phyloP scores from a whole-genome alignment of 2,329 filamentous ascomycete species.

The Verticillium zaregamsianum region DNA sequence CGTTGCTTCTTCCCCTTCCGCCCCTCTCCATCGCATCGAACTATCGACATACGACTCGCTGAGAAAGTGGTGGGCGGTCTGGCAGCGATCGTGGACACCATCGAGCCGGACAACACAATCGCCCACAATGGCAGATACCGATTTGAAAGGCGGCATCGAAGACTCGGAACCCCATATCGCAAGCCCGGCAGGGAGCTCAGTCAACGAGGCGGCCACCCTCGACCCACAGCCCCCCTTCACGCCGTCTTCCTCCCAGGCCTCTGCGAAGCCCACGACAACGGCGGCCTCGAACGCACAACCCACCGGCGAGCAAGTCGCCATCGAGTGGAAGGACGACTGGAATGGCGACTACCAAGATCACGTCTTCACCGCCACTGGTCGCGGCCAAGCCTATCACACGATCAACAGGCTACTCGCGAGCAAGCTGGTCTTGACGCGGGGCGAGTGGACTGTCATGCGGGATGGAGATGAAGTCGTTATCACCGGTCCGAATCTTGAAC shows the following conservation, averaged over 20 bases:
- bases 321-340: not conserved
- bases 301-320: not conserved
- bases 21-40: not conserved
- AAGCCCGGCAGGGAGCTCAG: no score
- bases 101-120: not conserved
- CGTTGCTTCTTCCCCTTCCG: not conserved
- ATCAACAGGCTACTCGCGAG: not conserved
- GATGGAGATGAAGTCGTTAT: not conserved
- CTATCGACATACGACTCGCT: not conserved
- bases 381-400: not conserved
- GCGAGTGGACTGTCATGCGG: not conserved
- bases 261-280: not conserved
- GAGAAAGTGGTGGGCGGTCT: not conserved
- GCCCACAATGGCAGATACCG: not conserved
- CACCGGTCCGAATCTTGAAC: not conserved
- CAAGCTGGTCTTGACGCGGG: not conserved
- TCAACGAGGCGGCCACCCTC: not conserved
- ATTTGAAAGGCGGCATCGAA: no score
- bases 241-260: not conserved
- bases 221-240: not conserved
- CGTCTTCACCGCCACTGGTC: not conserved
- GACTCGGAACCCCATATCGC: no score
- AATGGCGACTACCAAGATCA: not conserved
- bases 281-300: not conserved
- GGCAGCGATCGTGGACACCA: not conserved